phyloP scores from a whole-genome alignment of 2,329 filamentous ascomycete species.

The Talaromyces rugulosus region DNA sequence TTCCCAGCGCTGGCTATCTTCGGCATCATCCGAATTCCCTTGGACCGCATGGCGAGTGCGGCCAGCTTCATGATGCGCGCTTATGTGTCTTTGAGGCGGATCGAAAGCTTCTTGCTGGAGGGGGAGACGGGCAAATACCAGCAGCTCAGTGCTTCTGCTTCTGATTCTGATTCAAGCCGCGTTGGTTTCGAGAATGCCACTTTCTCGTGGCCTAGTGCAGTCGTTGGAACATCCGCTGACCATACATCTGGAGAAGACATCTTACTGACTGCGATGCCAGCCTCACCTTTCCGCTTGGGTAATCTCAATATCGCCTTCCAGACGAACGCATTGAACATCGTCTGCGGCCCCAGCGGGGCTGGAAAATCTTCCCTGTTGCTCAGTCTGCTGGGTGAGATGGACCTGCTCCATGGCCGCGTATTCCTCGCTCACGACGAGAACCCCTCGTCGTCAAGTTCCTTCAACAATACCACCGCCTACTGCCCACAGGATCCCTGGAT shows the following conservation, averaged over 20 bases:
- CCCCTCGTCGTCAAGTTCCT: background rate
- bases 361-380: slow-evolving; percentile 6
- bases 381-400: slow-evolving; percentile 5
- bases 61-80: background rate
- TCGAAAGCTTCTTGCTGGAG: slow-evolving; percentile 2
- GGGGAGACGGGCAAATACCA: background rate
- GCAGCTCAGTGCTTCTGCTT: background rate
- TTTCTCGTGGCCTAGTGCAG: background rate
- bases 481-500: slow-evolving; percentile 8
- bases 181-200: slow-evolving; percentile 3
- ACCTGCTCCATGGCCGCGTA: background rate
- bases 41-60: background rate
- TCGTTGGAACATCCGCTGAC: background rate
- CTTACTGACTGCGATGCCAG: background rate
- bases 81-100: background rate
- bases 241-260: background rate
- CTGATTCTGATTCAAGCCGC: background rate
- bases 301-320: background rate
- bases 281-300: background rate
- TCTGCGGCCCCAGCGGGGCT: slow-evolving; percentile 2
- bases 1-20: slow-evolving; percentile 6
- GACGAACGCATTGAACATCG: background rate
- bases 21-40: background rate
- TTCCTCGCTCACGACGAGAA: background rate
- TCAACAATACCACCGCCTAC: slow-evolving; percentile 1